phyloP scores from a whole-genome alignment of 805 yeast species.

The Zygosaccharomyces pseudorouxii region DNA sequence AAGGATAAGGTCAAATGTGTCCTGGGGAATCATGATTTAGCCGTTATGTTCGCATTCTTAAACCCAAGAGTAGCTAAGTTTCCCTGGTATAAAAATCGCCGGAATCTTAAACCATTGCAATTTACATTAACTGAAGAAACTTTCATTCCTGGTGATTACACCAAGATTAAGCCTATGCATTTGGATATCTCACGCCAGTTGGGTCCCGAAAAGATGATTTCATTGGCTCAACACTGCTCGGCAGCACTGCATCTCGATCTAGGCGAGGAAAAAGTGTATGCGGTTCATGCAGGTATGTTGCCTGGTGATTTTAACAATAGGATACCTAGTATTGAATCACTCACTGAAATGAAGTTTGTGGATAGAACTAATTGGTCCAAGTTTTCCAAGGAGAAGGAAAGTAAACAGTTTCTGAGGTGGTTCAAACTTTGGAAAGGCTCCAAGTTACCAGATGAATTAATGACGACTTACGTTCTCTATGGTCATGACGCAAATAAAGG shows the following conservation, averaged over 20 bases:
- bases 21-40: slow-evolving; percentile 85
- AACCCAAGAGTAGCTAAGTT: slow-evolving; percentile 30
- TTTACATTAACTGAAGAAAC: slow-evolving; percentile 15
- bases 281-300: slow-evolving; percentile 79
- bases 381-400: slow-evolving; percentile 25
- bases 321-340: slow-evolving; percentile 57
- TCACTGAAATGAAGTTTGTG: slow-evolving; percentile 64
- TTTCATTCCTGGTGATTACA: slow-evolving; percentile 17
- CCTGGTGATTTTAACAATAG: slow-evolving; percentile 49
- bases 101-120: slow-evolving; percentile 11
- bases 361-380: slow-evolving; percentile 58
- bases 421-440: slow-evolving; percentile 47
- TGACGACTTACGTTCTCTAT: slow-evolving; percentile 51
- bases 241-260: slow-evolving; percentile 20
- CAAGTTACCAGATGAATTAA: slow-evolving; percentile 25
- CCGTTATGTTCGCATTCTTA: slow-evolving; percentile 55
- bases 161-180: slow-evolving; percentile 21
- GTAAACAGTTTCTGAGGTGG: slow-evolving; percentile 45
- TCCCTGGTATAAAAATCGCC: slow-evolving; percentile 36
- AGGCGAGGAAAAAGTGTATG: slow-evolving; percentile 41
- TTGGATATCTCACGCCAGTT: slow-evolving; percentile 19
- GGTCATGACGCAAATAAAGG: slow-evolving; percentile 90
- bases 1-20: slow-evolving; percentile 56
- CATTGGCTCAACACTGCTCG: slow-evolving; percentile 23
- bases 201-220: slow-evolving; percentile 17